A percentile compares a stretch with the other conserved stretches of the same genome.
phyloP scores from a whole-genome alignment of 495 filamentous ascomycete genomes.

The Aspergillus ellipticus region DNA sequence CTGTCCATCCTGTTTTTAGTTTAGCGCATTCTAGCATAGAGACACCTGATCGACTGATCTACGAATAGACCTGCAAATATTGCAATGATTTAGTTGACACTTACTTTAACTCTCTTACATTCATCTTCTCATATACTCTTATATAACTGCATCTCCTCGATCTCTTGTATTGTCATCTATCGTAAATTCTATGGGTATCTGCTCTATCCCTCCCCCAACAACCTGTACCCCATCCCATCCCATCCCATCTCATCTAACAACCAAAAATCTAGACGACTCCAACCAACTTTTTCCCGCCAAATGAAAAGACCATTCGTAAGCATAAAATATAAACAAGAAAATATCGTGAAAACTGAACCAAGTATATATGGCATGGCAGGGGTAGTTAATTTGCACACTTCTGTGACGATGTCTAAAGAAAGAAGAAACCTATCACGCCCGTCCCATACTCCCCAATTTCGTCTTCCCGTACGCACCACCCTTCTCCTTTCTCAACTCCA shows the following conservation, averaged over 20 bases:
- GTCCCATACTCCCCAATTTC: conserved; percentile 35
- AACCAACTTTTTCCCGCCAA: not conserved
- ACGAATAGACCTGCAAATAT: not conserved
- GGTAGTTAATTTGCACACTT: too few species aligned
- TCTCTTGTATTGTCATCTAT: not conserved
- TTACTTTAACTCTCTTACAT: too few species aligned
- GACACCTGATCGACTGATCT: conserved; percentile 11
- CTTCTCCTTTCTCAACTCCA: conserved; percentile 74
- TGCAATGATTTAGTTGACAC: not conserved
- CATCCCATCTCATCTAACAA: not conserved
- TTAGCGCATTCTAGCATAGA: conserved; percentile 21
- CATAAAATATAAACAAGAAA: not conserved
- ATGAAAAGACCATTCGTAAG: not conserved
- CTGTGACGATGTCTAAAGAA: not conserved
- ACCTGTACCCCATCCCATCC: not conserved
- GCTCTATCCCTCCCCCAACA: not conserved
- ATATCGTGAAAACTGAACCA: too few species aligned
- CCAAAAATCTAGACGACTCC: not conserved
- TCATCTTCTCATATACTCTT: not conserved
- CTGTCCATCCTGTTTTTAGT: conserved; percentile 19
- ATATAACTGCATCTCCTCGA: not conserved
- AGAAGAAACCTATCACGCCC: conserved; percentile 16
- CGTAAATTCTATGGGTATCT: conserved; percentile 5
- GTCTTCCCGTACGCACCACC: conserved; percentile 85
- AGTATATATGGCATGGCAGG: too few species aligned